Conservation (phyloP, 257 asterid genomes). For the Solanum lycopersicoides region DNA sequence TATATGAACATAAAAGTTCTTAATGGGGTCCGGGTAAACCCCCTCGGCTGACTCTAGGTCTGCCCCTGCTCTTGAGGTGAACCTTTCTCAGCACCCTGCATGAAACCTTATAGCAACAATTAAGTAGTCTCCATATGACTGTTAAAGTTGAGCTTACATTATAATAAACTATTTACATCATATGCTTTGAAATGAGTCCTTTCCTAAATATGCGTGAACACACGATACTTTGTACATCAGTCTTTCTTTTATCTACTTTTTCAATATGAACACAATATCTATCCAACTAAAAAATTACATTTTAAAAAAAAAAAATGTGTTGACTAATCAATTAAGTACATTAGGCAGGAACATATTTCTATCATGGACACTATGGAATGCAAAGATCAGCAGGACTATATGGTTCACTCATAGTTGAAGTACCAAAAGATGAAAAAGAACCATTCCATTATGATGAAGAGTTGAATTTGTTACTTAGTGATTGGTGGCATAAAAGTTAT, state of each 20-base stretch:
- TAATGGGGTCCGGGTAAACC: no score
- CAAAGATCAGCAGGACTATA: conserved; percentile 81
- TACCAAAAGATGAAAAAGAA: conserved; percentile 29
- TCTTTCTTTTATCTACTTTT: background rate
- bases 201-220: background rate
- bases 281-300: background rate
- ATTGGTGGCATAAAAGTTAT: conserved; percentile 74
- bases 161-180: background rate
- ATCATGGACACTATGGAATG: conserved; percentile 97
- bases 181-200: background rate
- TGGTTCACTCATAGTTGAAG: conserved; percentile 60
- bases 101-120: background rate
- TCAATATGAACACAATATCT: background rate
- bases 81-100: background rate
- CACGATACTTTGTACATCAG: background rate
- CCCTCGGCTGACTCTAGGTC: no score
- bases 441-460: conserved; percentile 57
- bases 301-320: background rate
- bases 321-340: background rate
- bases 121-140: background rate
- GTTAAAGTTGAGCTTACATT: background rate
- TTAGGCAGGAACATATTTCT: conserved; percentile 83
- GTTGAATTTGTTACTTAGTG: conserved; percentile 50
- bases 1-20: no score
- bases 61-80: background rate